These are phyloP conservation scores for Fraxinus anomala DNA, from an alignment of 257 asterid species.

Conservation along the genomic window DNA sequence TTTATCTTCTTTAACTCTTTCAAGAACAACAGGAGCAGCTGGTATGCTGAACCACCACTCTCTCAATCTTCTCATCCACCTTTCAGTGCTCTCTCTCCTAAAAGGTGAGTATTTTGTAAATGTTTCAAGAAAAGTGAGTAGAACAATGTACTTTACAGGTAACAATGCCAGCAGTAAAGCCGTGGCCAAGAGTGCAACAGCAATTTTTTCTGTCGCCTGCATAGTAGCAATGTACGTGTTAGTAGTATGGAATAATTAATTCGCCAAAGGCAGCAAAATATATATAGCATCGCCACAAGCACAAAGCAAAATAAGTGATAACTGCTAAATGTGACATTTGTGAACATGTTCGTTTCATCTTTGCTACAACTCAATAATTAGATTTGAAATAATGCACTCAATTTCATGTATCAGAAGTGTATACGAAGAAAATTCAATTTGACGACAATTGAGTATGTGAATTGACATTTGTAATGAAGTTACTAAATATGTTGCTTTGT, in stretches of 20 bases:
- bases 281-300: not conserved
- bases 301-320: not conserved
- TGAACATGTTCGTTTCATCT: not conserved
- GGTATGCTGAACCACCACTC: conserved; percentile 99
- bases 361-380: not conserved
- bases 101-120: conserved; percentile 77
- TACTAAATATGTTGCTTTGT: not conserved
- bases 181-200: conserved; percentile 47
- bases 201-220: conserved; percentile 85
- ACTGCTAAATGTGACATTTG: not conserved
- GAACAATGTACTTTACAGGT: conserved; percentile 49
- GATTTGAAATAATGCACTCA: too few species aligned
- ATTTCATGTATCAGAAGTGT: not conserved
- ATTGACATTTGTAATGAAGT: not conserved
- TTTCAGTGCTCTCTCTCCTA: conserved; percentile 71
- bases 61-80: conserved; percentile 74
- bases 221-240: not conserved
- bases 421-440: not conserved
- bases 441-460: not conserved
- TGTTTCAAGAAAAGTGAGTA: conserved; percentile 60
- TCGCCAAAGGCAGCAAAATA: conserved; percentile 1
- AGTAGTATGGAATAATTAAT: not conserved
- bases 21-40: conserved; percentile 81
- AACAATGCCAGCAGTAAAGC: conserved; percentile 64
- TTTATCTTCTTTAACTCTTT: conserved; percentile 61